Base-by-base conservation (phyloP, 169 alveolate genomes). In the Plasmodium fragile region DNA sequence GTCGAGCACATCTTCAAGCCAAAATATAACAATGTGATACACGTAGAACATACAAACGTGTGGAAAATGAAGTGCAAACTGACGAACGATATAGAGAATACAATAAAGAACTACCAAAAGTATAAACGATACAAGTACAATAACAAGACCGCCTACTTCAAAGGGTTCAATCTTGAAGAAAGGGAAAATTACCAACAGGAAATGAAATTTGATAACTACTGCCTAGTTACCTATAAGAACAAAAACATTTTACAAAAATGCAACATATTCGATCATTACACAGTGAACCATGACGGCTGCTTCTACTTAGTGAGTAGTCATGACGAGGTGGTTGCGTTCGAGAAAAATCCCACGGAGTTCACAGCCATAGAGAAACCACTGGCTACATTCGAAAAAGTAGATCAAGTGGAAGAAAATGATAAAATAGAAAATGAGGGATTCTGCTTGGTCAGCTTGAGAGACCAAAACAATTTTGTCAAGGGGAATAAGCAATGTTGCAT, bases 101-200 rank as follows among this genome's bases (percentile, higher is more conserved):
- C 59, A 49, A 87, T 87, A 36, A 22, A 87, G 28, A 28, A 32
- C 18, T 87, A 87, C 65, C 93, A 87, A 34, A 69, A 59, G 52
- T 87, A 87, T 70, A 87, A 72, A 4, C 59, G 93, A 49, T 87
- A 87, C 81, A 87, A 87, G 72, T 87, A 87, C 16, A 87, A 87
- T 52, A 41, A 87, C 34, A 77, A 72, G 32, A 65, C 72, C 7
- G 89, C 93, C 45, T 78, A 87, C 49, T 87, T 87, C 81, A 87
- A 87, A 79, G 93, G 93, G 28, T 87, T 55, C 81, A 87, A 87
- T 87, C 55, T 87, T 18, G 79, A 78, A 59, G 93, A 87, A 87
- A 87, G 49, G 71, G 82, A 77, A 87, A 87, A 87, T 87, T 87
- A 87, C 49, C 82, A 78, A 39, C 10, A 87, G n/a, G 93, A 87